Conservation (phyloP, 441 rosid genomes). For the Jatropha podagrica region DNA sequence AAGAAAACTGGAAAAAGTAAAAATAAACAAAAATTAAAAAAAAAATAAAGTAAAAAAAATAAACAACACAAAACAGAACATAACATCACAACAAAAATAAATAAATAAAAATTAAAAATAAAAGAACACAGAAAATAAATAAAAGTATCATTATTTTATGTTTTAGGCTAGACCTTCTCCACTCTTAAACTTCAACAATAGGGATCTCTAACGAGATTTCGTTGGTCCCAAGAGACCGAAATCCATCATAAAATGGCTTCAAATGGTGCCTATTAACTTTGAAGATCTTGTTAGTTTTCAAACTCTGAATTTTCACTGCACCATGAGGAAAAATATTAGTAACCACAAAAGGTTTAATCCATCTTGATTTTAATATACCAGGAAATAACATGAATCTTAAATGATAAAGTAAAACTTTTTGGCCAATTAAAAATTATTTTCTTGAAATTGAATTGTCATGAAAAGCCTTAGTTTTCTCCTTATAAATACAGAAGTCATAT, state of each 20-base stretch:
- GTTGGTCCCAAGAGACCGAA: neutral
- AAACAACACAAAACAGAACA: too few relatives aligned
- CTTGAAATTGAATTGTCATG: constrained; percentile 1
- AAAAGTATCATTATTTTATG: too few relatives aligned
- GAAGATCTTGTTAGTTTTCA: neutral
- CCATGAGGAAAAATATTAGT: neutral
- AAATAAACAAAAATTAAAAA: too few relatives aligned
- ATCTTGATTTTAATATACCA: too few relatives aligned
- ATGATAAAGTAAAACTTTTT: neutral
- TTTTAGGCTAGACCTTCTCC: too few relatives aligned
- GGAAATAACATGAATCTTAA: neutral
- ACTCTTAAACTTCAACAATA: too few relatives aligned
- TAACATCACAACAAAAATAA: too few relatives aligned
- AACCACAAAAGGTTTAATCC: neutral
- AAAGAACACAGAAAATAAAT: too few relatives aligned
- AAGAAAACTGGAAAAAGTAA: too few relatives aligned
- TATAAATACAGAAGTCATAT: neutral
- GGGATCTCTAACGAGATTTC: too few relatives aligned
- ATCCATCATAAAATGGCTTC: neutral
- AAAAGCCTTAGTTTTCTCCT: neutral
- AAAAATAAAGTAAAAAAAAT: too few relatives aligned
- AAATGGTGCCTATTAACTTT: neutral
- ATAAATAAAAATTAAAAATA: too few relatives aligned
- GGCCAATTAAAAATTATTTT: neutral
- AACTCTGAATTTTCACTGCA: neutral